Conservation (phyloP, 2,329 filamentous ascomycete species). For the Cladosporium austrohemisphaericum region DNA sequence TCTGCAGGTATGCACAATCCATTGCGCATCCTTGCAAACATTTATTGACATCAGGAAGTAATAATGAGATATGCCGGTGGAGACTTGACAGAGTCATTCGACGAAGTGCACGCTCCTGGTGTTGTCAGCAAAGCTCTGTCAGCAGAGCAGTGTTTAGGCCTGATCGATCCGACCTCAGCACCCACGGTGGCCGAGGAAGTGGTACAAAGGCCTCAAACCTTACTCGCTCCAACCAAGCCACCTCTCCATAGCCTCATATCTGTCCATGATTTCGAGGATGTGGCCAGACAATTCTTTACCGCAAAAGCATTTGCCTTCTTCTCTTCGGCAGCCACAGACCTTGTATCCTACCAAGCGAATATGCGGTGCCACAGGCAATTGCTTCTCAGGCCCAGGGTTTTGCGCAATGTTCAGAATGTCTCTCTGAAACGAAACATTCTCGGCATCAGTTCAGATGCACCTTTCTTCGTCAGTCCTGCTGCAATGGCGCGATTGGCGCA, state of each 20-base stretch:
- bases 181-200: background rate
- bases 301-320: slow-evolving; percentile 41
- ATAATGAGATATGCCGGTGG: background rate
- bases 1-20: slow-evolving; percentile 63
- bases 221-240: slow-evolving; percentile 28
- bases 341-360: slow-evolving; percentile 42
- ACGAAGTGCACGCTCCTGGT: background rate
- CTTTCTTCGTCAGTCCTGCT: slow-evolving; percentile 35
- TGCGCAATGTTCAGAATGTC: slow-evolving; percentile 34
- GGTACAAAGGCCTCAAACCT: background rate
- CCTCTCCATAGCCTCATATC: slow-evolving; percentile 41
- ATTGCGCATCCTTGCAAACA: too few relatives aligned
- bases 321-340: slow-evolving; percentile 47
- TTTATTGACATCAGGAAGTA: background rate
- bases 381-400: slow-evolving; percentile 41
- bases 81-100: background rate
- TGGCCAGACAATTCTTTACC: slow-evolving; percentile 32
- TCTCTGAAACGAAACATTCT: slow-evolving; percentile 29
- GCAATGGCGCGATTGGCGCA: slow-evolving; percentile 34
- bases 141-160: background rate
- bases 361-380: slow-evolving; percentile 38
- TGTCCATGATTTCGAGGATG: slow-evolving; percentile 40
- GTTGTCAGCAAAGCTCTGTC: background rate
- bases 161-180: background rate
- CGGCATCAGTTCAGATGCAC: slow-evolving; percentile 26